A percentile compares a stretch with the other conserved stretches of the same genome.
phyloP scores from a whole-genome alignment of 805 yeast species.

The Maudiozyma saulgeensis region DNA sequence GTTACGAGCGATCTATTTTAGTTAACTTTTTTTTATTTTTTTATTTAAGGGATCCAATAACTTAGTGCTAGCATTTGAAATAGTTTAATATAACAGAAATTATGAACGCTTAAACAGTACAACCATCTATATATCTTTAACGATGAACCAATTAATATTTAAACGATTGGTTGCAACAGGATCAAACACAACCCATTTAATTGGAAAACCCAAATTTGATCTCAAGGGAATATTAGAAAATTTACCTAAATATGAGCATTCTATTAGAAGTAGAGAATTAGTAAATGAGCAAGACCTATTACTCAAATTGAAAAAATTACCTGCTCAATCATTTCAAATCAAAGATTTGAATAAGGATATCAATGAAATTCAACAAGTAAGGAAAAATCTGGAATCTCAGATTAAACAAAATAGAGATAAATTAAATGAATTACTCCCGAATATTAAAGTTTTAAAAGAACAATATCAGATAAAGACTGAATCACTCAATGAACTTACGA shows the following conservation, averaged over 20 bases:
- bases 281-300: slow-evolving; percentile 14
- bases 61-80: too few relatives aligned
- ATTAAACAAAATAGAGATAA: slow-evolving; percentile 17
- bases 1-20: too few relatives aligned
- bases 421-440: slow-evolving; percentile 2
- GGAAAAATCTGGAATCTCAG: slow-evolving; percentile 23
- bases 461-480: slow-evolving; percentile 16
- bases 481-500: slow-evolving; percentile 25
- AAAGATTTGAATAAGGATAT: slow-evolving; percentile 15
- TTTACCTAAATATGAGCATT: slow-evolving; percentile 13
- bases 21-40: too few relatives aligned
- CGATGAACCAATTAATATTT: too few relatives aligned
- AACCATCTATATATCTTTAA: background rate
- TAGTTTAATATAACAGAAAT: too few relatives aligned
- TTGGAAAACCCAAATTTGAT: slow-evolving; percentile 24
- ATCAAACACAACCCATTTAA: background rate
- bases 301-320: slow-evolving; percentile 22
- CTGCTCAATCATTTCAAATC: slow-evolving; percentile 18
- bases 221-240: slow-evolving; percentile 16
- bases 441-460: slow-evolving; percentile 18
- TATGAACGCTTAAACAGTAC: too few relatives aligned
- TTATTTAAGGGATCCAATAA: too few relatives aligned
- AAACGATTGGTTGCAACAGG: too few relatives aligned
- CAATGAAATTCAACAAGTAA: slow-evolving; percentile 22
- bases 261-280: slow-evolving; percentile 24